Evolutionary conservation across 2,329 filamentous ascomycete species (phyloP), one percentile per base, ranked within the genome.

Genomic region (Chaetoscypha palmicola): DNA sequence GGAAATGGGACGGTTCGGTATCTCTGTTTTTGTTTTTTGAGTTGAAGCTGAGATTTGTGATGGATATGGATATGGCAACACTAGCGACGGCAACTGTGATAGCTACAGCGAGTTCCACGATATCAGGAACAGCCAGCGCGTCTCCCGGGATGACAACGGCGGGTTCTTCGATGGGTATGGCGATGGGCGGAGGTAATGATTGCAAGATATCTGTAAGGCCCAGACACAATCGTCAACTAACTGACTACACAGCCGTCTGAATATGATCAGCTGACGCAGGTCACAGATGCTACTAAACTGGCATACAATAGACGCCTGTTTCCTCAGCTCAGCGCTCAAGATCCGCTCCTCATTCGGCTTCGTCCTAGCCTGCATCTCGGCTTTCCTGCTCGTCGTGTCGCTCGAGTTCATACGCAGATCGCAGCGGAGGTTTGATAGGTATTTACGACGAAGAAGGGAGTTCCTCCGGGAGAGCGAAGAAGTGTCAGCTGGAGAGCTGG

Each of bases 211-310:
- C 48, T 5, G 51, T 58, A 45, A 48, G 51, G 24, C n/a, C n/a
- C n/a, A n/a, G n/a, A n/a, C n/a, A 14, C 5, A 14, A 16, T 23
- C 7, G 17, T n/a, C 12, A 20, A 19, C 19, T 20, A 16, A 8
- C 23, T 8, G 7, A 21, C 10, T 21, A 36, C 34, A 21, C 5
- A 14, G 2, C 17, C 4, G 19, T 19, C 35, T 19, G 23, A 38
- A 12, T 16, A 14, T 10, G 3, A 30, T 8, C 3, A 5, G n/a
- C 2, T 35, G n/a, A n/a, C n/a, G n/a, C n/a, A n/a, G n/a, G n/a
- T n/a, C n/a, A n/a, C n/a, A 58, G 56, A 57, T 57, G 54, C 51
- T 56, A 5, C 41, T 55, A 2, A 57, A 57, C 28, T 57, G 51
- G 53, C 38, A 47, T 14, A 57, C 51, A 11, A 50, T 55, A 36